Evolutionary conservation across 345 rosid species (phyloP).

Genomic region (Cardamine chenopodiifolia): DNA sequence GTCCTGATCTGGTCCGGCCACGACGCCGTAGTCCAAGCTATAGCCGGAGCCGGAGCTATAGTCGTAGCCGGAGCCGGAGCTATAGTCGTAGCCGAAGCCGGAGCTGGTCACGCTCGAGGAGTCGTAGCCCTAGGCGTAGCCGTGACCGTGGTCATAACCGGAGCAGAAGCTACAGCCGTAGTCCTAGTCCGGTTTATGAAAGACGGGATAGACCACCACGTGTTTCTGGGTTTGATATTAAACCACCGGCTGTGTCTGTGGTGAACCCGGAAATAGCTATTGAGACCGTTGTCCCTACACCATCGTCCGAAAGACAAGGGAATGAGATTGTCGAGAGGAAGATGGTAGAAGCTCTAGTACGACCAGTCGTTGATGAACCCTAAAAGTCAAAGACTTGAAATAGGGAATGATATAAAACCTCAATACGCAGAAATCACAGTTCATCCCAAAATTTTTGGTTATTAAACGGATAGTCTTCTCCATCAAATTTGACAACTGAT

Average conservation of each 20-base stretch:
- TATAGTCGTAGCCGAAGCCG: conserved; percentile 54
- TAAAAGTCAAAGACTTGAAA: conserved; percentile 22
- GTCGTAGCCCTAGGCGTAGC: conserved; percentile 51
- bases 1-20: conserved; percentile 69
- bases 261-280: conserved; percentile 20
- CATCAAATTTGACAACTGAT: conserved; percentile 4
- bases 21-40: conserved; percentile 54
- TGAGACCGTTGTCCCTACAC: conserved; percentile 16
- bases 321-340: conserved; percentile 29
- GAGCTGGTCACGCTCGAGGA: conserved; percentile 54
- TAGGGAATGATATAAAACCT: background rate
- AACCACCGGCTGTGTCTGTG: conserved; percentile 32
- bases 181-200: conserved; percentile 51
- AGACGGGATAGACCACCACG: conserved; percentile 50
- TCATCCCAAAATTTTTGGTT: conserved; percentile 29
- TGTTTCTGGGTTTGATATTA: conserved; percentile 44
- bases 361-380: conserved; percentile 25
- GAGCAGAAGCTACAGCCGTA: conserved; percentile 60
- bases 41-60: conserved; percentile 53
- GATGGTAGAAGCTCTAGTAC: conserved; percentile 20
- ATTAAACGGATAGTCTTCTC: conserved; percentile 8
- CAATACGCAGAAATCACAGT: background rate
- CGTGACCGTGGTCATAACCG: conserved; percentile 46
- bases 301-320: conserved; percentile 19
- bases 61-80: conserved; percentile 49